Evolutionary conservation across 768 basidiomycete genomes (phyloP).

Genomic region (Omphalotus guepiniiformis): DNA sequence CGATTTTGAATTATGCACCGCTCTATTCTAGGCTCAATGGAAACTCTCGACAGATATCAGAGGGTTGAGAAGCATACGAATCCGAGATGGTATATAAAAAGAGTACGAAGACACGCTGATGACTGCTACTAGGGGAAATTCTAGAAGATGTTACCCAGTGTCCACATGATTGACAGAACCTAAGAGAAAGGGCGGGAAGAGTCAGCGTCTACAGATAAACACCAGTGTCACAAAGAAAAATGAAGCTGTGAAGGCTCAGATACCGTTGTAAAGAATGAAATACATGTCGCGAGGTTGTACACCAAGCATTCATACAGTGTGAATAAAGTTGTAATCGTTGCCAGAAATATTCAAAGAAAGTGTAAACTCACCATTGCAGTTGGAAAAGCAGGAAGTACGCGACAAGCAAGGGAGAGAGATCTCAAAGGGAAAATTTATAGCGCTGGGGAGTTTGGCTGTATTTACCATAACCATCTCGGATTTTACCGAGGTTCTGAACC

Average conservation of each 20-base stretch:
- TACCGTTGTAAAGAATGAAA: conserved; percentile 77
- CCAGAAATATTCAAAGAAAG: conserved; percentile 16
- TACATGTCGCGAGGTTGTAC: conserved; percentile 44
- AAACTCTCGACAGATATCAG: too few species aligned
- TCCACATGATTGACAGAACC: neutral
- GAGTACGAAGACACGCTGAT: too few species aligned
- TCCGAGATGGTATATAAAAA: too few species aligned
- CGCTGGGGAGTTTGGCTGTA: neutral
- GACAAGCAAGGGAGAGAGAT: neutral
- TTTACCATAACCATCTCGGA: neutral
- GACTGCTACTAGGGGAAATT: too few species aligned
- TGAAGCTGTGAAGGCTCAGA: conserved; percentile 47
- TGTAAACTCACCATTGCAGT: neutral
- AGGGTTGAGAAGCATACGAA: too few species aligned
- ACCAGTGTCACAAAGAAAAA: conserved; percentile 2
- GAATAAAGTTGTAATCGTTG: conserved; percentile 62
- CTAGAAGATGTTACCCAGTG: too few species aligned
- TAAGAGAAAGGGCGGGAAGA: conserved; percentile 4
- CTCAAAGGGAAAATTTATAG: neutral
- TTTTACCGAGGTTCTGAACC: neutral
- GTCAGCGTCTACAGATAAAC: conserved; percentile 11
- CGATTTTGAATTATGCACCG: too few species aligned
- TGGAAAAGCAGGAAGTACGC: neutral
- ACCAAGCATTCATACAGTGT: conserved; percentile 67
- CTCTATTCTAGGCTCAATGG: too few species aligned